Percentiles rank a stretch among this genome's conserved stretches.
phyloP scores from a whole-genome alignment of 1,284 basidiomycete genomes.

The Pascua guehoae region DNA sequence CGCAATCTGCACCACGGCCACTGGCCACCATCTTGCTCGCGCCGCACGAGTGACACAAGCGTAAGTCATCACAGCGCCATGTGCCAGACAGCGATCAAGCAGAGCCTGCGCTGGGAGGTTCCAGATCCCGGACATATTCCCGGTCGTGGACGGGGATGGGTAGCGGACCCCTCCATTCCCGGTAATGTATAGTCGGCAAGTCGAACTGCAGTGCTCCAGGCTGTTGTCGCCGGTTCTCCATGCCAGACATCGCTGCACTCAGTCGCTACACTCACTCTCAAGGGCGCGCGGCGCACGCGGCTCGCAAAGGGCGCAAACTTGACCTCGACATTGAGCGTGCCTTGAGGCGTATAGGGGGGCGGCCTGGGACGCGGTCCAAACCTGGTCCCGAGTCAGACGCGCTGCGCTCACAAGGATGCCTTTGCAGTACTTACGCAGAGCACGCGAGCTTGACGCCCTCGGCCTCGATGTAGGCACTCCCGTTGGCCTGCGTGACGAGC shows the following conservation, averaged over 20 bases:
- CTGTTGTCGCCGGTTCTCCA: no score
- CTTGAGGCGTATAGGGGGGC: slow-evolving; percentile 72
- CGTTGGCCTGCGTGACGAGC: slow-evolving; percentile 86
- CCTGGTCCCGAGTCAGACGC: slow-evolving; percentile 51
- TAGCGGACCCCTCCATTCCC: no score
- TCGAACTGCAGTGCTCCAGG: no score
- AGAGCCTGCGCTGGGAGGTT: no score
- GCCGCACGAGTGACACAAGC: no score
- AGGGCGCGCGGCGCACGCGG: slow-evolving; percentile 67
- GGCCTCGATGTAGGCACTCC: slow-evolving; percentile 91
- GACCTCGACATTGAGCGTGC: slow-evolving; percentile 87
- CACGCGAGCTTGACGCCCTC: slow-evolving; percentile 82
- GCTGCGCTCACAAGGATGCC: no score
- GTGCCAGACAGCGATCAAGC: not conserved
- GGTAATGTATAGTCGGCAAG: no score
- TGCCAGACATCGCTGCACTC: slow-evolving; percentile 37
- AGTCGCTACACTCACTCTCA: slow-evolving; percentile 73
- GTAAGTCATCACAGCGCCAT: not conserved
- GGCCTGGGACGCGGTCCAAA: slow-evolving; percentile 78
- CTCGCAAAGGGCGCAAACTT: slow-evolving; percentile 95
- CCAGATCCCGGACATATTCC: no score
- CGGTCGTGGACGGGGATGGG: no score
- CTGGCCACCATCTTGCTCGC: no score
- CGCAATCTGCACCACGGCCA: no score
- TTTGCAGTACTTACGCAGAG: slow-evolving; percentile 68